These are phyloP conservation scores for Xanthoconium separans DNA, from an alignment of 1,284 basidiomycete genomes.

Conservation along the genomic window DNA sequence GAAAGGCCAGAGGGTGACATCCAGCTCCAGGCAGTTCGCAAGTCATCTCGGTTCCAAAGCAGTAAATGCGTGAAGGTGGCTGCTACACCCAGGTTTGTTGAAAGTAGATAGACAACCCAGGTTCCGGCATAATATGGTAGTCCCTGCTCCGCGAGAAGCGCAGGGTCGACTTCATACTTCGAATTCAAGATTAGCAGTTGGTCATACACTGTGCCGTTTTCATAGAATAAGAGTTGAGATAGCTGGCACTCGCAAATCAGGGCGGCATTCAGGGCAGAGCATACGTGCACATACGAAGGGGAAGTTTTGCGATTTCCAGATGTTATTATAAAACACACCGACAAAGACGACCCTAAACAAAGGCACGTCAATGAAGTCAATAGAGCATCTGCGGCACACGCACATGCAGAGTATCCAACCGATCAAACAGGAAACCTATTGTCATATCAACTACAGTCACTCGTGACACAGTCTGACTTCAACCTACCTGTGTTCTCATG, in stretches of 20 bases:
- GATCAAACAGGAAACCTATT: conserved; percentile 40
- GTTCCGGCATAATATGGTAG: conserved; percentile 36
- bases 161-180: conserved; percentile 47
- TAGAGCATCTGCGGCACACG: conserved; percentile 3
- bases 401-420: conserved; percentile 48
- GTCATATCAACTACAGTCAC: background rate
- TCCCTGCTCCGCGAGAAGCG: conserved; percentile 43
- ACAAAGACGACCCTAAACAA: background rate
- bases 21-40: conserved; percentile 46
- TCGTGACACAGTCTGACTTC: background rate
- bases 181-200: conserved; percentile 48
- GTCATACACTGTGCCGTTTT: conserved; percentile 48
- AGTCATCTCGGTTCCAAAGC: conserved; percentile 49
- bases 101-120: conserved; percentile 40
- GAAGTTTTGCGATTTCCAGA: no score
- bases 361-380: conserved; percentile 1
- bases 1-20: conserved; percentile 25
- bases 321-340: no score
- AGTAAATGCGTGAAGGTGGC: conserved; percentile 52
- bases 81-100: conserved; percentile 36
- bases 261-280: no score
- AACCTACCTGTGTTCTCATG: conserved; percentile 38
- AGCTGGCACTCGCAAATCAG: conserved; percentile 24
- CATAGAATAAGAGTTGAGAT: conserved; percentile 52
- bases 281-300: no score